Evolutionary conservation across 2,329 filamentous ascomycete species (phyloP), one percentile per base, ranked within the genome.

Genomic region (Celoporthe dispersa): DNA sequence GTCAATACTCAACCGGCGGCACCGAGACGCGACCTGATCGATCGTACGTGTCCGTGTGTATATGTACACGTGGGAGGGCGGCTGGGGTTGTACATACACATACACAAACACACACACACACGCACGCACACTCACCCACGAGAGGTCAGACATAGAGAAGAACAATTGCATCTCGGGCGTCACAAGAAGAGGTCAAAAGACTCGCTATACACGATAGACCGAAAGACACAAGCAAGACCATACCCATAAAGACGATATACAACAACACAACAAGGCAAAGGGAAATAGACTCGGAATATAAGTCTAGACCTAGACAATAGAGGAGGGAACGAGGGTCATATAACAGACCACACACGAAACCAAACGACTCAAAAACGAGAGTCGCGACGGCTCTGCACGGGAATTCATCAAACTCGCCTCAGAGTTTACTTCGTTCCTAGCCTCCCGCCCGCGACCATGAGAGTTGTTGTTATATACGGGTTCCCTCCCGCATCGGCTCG

Each of bases 11-110:
- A 5, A 37, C 33, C 31, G 31, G 35, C 41, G 3, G 41, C 62
- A 33, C 62, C 41, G 28, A 31, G 28, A 51, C 41, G 62, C 62
- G 28, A 48, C 25, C 48, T 2, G 14, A 48, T n/a, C 28, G 6
- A 33, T 7, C 61, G 41, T 48, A 22, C 7, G 6, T 48, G 44
- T 48, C 7, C n/a, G 4, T 48, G 7, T 48, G 44, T 22, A 48
- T 14, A 41, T 53, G 41, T 64, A 64, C 62, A 64, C 62, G 25
- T 33, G 25, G 28, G 25, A 16, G 62, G 41, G 62, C 28, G 41
- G n/a, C 28, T 22, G 62, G 41, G 44, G 62, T 35, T 64, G 41
- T 51, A 64, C 61, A 51, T 28, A 64, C 33, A 60, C 9, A 4
- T 1, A 19, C 5, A 33, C 2, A 22, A 19, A 6, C 16, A 64